Base-by-base conservation (phyloP, 2,329 filamentous ascomycete genomes). In the Penicillium crustosum region DNA sequence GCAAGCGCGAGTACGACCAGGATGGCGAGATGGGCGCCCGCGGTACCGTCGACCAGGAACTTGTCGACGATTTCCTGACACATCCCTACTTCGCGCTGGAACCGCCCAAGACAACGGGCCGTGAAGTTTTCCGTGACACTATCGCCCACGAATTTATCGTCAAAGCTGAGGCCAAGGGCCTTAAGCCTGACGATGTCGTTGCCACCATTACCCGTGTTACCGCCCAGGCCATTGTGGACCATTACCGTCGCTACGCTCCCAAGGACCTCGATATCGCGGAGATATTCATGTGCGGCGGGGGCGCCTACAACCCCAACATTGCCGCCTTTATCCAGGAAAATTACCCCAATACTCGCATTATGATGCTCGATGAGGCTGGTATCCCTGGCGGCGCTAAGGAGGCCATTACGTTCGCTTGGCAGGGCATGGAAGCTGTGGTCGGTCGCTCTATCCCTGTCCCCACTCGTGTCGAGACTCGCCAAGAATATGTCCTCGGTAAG, bases 261-360 rank as follows among this genome's bases (percentile, higher is more conserved):
- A 71, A 71, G 31, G 74, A 74, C 62, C 68, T 78, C 23, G 71
- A 77, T 49, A 76, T 85, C 53, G 78, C 75, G 5, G 83, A 87
- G 71, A 77, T 87, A 38, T 86, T 83, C 74, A 82, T 87, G 79
- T 86, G 83, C 67, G 84, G 84, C 12, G 82, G 82, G 6, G 83
- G 83, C 19, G 83, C 83, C 0, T 77, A 79, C 59, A 86, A 86
- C 64, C 80, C 81, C 1, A 86, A 85, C 61, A 86, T 86, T 62
- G 76, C 76, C 3, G 67, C 77, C 7, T 83, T 79, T 66, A 79
- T 87, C 60, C 79, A 83, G 67, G 65, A 68, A 53, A 70, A 76
- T 59, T 82, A 79, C 62, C 83, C 79, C 15, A 72, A 76, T 38
- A 78, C 79, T 2, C 76, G 73, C 38, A 82, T 86, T 44, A 72